Evolutionary conservation across 768 basidiomycete species (phyloP), one percentile per base, ranked within the genome.

Genomic region (Pholiota microspora): DNA sequence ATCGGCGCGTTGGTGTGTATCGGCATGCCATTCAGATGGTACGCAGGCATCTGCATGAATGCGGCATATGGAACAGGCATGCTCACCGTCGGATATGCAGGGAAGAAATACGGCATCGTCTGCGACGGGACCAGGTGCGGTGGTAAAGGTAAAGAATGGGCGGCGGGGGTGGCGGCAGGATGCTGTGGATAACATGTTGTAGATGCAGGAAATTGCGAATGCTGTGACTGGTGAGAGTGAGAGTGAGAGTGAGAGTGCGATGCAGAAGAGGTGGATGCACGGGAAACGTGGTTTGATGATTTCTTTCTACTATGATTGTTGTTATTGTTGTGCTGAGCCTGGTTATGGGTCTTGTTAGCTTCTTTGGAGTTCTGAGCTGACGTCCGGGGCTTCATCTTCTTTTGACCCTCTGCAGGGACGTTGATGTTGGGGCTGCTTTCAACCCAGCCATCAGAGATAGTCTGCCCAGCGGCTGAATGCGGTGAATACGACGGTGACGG

Each of bases 361-460:
- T 42, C 40, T 15, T 48, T 31, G 44, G 50, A 27, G 15, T 46
- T 49, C 16, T 31, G 46, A 35, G 55, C 56, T 50, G 53, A 38
- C 27, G 58, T 7, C 15, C 44, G 28, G 16, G 45, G 38, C 34
- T 58, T 62, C 10, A 48, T 36, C 50, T 57, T 59, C 49, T 64
- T 59, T 49, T 55, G 56, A 4, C 51, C 35, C 36, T 60, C 59
- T 10, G 59, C 47, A 23, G 57, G 57, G n/a, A 53, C 32, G 13
- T 49, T 47, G 2, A 59, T 32, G 35, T 38, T 53, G 1, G 61
- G 27, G 28, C 49, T 58, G 54, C 67, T 67, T 45, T 75, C 74
- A n/a, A 74, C 68, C 76, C 76, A 77, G 3, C 74, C 74, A 53
- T 74, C 73, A 29, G 64, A 62, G 4, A 44, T 48, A 2, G 51